Conservation (phyloP, 495 filamentous ascomycete species). For the Daldinia caldariorum region DNA sequence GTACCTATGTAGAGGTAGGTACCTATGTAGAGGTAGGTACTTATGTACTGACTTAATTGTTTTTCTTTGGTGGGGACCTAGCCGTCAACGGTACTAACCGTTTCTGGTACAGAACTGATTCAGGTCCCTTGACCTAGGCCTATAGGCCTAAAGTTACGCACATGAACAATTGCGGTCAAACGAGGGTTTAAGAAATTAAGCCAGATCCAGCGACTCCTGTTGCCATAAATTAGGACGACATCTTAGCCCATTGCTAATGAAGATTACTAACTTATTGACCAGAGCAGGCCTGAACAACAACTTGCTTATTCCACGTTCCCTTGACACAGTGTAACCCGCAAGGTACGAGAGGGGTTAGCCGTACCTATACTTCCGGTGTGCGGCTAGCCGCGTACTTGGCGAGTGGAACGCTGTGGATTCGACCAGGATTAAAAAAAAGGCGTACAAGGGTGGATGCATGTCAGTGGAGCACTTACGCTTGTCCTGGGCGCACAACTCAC, state of each 20-base stretch:
- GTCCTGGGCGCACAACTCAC: conserved; percentile 40
- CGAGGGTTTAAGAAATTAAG: conserved; percentile 23
- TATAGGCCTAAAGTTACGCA: neutral
- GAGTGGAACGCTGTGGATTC: conserved; percentile 38
- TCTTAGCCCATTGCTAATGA: neutral
- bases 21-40: no score
- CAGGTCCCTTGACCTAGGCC: conserved; percentile 11
- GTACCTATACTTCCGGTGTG: conserved; percentile 19
- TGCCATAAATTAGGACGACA: conserved; percentile 1
- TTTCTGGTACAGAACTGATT: conserved; percentile 24
- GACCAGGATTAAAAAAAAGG: conserved; percentile 35
- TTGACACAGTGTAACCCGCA: conserved; percentile 31
- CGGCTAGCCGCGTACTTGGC: conserved; percentile 44
- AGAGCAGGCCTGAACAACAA: neutral
- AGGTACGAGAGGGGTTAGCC: conserved; percentile 30
- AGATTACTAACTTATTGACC: no score
- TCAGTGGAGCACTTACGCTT: conserved; percentile 34
- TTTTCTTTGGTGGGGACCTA: no score
- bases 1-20: no score
- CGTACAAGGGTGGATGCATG: conserved; percentile 23
- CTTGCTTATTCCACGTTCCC: conserved; percentile 27
- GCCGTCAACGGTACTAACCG: conserved; percentile 27
- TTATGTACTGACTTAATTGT: no score
- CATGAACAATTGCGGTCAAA: conserved; percentile 13
- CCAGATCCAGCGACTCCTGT: conserved; percentile 11